These are phyloP conservation scores for Dothistroma septosporum DNA, from an alignment of 2,329 filamentous ascomycete genomes.

Conservation along the genomic window DNA sequence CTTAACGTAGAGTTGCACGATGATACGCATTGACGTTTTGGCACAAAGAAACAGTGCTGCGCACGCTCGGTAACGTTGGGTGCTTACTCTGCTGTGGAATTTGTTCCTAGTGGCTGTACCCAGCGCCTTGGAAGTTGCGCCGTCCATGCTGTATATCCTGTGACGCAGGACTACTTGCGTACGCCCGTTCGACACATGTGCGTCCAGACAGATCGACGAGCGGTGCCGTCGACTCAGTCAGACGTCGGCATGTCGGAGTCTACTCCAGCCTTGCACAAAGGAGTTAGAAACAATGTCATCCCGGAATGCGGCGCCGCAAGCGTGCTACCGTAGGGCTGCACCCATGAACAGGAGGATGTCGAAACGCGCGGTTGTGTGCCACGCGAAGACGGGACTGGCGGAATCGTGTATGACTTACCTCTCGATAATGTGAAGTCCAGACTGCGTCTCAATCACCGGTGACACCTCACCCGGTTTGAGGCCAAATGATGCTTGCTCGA, in stretches of 20 bases:
- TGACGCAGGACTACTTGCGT: background rate
- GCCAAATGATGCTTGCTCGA: constrained; percentile 93
- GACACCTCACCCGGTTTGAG: constrained; percentile 84
- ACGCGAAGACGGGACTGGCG: constrained; percentile 5
- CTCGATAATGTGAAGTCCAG: constrained; percentile 92
- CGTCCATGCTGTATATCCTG: constrained; percentile 5
- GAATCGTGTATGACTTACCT: constrained; percentile 54
- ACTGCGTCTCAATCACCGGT: constrained; percentile 82
- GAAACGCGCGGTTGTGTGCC: constrained; percentile 5
- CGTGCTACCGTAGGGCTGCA: constrained; percentile 8
- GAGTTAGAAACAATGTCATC: constrained; percentile 16
- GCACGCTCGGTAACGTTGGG: background rate
- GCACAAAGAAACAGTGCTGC: background rate
- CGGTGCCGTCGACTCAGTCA: background rate
- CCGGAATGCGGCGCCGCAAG: constrained; percentile 12
- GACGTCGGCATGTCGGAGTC: background rate
- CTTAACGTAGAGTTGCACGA: background rate
- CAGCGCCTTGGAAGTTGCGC: background rate
- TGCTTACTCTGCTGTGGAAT: constrained; percentile 6
- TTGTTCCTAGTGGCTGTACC: background rate
- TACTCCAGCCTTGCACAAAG: constrained; percentile 26
- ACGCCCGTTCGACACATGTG: background rate
- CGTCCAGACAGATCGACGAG: background rate
- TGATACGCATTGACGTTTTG: constrained; percentile 4
- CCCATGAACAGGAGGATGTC: constrained; percentile 4